Evolutionary conservation across 805 yeast species (phyloP).

Genomic region (Ogataea angusta): DNA sequence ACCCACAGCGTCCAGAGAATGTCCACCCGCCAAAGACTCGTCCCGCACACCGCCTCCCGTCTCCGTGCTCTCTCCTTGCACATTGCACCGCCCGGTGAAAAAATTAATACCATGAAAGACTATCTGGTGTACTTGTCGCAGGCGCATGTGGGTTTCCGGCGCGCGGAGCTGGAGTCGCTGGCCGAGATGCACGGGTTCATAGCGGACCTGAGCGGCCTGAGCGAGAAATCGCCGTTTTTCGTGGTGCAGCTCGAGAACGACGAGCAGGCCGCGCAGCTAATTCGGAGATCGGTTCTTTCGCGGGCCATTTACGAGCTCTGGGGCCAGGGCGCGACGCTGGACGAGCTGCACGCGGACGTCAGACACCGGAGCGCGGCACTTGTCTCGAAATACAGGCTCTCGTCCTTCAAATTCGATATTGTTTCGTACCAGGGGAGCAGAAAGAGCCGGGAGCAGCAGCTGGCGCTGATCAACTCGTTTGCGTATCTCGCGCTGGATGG

Average conservation of each 20-base stretch:
- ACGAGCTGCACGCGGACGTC: constrained; percentile 54
- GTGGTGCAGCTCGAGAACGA: constrained; percentile 64
- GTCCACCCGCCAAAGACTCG: too few relatives aligned
- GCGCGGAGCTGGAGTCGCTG: constrained; percentile 79
- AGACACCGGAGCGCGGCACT: constrained; percentile 27
- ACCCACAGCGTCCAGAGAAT: too few relatives aligned
- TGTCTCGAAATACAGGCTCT: constrained; percentile 37
- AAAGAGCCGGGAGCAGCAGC: constrained; percentile 45
- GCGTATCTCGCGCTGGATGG: constrained; percentile 71
- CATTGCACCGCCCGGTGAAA: constrained; percentile 10
- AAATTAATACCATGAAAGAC: constrained; percentile 39
- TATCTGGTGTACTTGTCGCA: constrained; percentile 86
- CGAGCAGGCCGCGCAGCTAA: constrained; percentile 59
- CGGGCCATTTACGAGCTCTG: constrained; percentile 81
- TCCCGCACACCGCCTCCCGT: too few relatives aligned
- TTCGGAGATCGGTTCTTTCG: constrained; percentile 65
- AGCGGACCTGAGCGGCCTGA: constrained; percentile 59
- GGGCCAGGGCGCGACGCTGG: constrained; percentile 63
- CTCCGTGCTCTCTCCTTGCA: too few relatives aligned
- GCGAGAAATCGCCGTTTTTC: constrained; percentile 65
- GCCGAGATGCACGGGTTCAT: constrained; percentile 60
- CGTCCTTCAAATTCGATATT: constrained; percentile 78
- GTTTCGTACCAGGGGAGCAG: constrained; percentile 71
- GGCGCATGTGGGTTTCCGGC: constrained; percentile 71
- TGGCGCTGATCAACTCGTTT: constrained; percentile 69